Evolutionary conservation across 805 yeast species (phyloP), one percentile per base, ranked within the genome.

Genomic region (Ogataea paradorogensis): DNA sequence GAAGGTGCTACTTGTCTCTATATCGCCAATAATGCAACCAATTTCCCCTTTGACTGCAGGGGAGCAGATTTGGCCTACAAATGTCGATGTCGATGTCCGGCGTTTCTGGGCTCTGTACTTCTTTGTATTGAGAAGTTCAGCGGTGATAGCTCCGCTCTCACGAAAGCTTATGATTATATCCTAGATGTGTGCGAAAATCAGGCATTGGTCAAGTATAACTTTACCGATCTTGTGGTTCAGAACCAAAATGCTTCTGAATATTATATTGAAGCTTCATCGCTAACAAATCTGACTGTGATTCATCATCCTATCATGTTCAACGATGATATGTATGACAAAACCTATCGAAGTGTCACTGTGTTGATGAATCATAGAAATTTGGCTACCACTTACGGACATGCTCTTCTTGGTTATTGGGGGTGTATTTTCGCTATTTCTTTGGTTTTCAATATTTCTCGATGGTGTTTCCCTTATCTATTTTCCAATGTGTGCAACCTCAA

Each of bases 1-100:
- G 55, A 58, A 31, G 71, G 69, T 10, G 68, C 68, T 4, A 53
- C 70, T 4, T 67, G 71, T 47, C 38, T 64, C 3, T 55, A 52
- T 41, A 51, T 60, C 11, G 62, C 66, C 9, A 60, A 58, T 36
- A 63, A 65, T 35, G 45, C 59, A 15, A 56, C 65, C 3, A 43
- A 50, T 7, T 59, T 53, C 33, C 66, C 66, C 15, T 63, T 63
- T 38, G 55, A 62, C 36, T 66, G 69, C 47, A 26, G 40, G 23
- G 36, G 48, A 15, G 59, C 59, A 1, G 71, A 66, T 42, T 43
- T 65, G 15, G 58, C 61, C 13, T 62, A 59, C 39, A 51, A 48
- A 14, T 64, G 69, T 33, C 55, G 70, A 9, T 67, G 72, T 35
- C 37, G 48, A 9, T 53, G 63, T 46, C 52, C 53, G 2, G 47